A percentile compares a stretch with the other conserved stretches of the same genome.
These are phyloP conservation scores for Sugiyamaella marilandica DNA, from an alignment of 805 yeast species.

Conservation along the genomic window DNA sequence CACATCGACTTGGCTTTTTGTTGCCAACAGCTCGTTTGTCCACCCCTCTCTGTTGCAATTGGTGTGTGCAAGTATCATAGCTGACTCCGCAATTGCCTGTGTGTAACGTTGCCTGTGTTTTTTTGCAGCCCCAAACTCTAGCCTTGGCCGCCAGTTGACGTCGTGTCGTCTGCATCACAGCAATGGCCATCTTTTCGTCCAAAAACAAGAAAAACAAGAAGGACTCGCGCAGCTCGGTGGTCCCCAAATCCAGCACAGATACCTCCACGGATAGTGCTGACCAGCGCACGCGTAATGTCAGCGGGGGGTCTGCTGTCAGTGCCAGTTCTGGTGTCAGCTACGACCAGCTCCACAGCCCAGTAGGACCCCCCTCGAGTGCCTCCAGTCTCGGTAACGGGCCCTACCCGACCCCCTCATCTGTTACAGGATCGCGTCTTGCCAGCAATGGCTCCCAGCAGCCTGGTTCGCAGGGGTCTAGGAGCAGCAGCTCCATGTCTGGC, in stretches of 20 bases:
- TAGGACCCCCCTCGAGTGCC: constrained; percentile 5
- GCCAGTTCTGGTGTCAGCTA: not conserved
- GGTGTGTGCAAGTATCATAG: too few relatives aligned
- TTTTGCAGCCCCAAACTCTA: too few relatives aligned
- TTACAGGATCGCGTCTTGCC: not conserved
- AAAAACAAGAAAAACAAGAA: constrained; percentile 18
- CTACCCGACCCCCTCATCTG: not conserved
- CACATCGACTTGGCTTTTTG: too few relatives aligned
- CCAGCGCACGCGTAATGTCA: not conserved
- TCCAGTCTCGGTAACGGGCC: not conserved
- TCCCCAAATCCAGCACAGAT: constrained; percentile 5
- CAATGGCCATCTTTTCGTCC: constrained; percentile 17
- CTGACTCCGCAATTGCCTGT: too few relatives aligned
- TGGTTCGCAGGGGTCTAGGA: not conserved
- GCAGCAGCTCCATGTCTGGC: not conserved
- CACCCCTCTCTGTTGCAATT: too few relatives aligned
- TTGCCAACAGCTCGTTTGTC: too few relatives aligned
- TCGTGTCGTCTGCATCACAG: not conserved
- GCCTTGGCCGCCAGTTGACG: too few relatives aligned
- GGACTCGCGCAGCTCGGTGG: constrained; percentile 14
- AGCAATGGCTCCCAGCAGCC: not conserved
- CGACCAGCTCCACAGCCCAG: constrained; percentile 7
- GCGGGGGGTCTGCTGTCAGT: constrained; percentile 1
- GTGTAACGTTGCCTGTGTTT: too few relatives aligned
- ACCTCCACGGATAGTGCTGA: constrained; percentile 2